Percentiles rank a stretch among this genome's conserved stretches.
Evolutionary conservation across 164 flowering plant genomes (phyloP).

Genomic region (Akebia trifoliata): DNA sequence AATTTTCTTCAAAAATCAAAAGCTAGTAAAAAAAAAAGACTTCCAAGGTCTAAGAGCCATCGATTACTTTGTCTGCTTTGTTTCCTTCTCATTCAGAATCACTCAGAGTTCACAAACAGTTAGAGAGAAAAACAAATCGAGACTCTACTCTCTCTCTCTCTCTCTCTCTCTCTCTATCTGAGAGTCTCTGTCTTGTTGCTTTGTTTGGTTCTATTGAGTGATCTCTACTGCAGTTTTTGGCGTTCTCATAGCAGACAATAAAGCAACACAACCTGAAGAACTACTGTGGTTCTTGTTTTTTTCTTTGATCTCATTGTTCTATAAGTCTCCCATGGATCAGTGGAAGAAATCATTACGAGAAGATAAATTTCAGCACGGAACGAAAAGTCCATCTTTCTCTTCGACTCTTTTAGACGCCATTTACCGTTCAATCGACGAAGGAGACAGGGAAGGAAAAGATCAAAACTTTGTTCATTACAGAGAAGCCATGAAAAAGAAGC

Average conservation of each 20-base stretch:
- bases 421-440: conserved; percentile 81
- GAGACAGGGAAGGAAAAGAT: conserved; percentile 21
- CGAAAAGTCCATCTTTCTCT: conserved; percentile 65
- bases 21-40: no score
- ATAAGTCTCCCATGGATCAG: conserved; percentile 21
- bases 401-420: conserved; percentile 86
- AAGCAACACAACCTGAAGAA: not conserved
- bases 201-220: conserved; percentile 5
- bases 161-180: no score
- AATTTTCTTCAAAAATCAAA: no score
- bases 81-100: no score
- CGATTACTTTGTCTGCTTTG: no score
- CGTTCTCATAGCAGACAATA: conserved; percentile 19
- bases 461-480: conserved; percentile 29
- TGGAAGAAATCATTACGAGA: conserved; percentile 23
- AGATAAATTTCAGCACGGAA: conserved; percentile 13
- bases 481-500: conserved; percentile 44
- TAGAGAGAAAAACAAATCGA: no score
- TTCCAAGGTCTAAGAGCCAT: no score
- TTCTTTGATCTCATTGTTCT: not conserved
- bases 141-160: no score
- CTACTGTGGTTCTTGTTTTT: not conserved
- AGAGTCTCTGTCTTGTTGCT: conserved; percentile 10
- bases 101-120: no score
- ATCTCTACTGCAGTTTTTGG: conserved; percentile 14